Evolutionary conservation across 139 green algal genomes (phyloP), one percentile per base, ranked within the genome.

Genomic region (Ettlia oleoabundans): DNA sequence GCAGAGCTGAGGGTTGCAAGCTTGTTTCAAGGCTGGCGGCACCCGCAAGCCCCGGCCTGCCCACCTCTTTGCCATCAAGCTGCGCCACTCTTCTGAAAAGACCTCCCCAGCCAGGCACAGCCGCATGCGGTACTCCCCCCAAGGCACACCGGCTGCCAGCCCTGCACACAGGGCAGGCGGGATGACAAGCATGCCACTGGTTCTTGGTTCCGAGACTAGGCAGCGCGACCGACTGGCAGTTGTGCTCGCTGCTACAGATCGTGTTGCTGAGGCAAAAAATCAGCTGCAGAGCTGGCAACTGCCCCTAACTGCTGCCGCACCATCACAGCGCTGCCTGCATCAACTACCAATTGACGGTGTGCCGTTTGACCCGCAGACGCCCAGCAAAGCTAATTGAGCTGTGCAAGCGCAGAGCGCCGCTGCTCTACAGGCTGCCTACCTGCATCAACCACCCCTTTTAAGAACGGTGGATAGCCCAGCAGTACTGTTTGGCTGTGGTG

Each of bases 41-140:
- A 10, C 47, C 47, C 13, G 47, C 47, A 58, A 24, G 47, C 47
- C 10, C 47, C n/a, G n/a, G 47, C 47, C 47, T 10, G 47, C 72
- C 18, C 72, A 79, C 72, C 51, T 55, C 32, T 47, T 10, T 19
- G 33, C 51, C 72, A 79, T 79, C 7, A 80, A 66, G 41, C n/a
- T 62, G 33, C 79, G 65, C 79, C 79, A 84, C 65, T 84, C 79
- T 55, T 84, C 79, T n/a, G 28, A 53, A 35, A 84, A 84, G 18
- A 84, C 79, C 69, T 84, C 79, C 7, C 79, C 79, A 26, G 79
- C 79, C 37, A 84, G 69, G 19, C 76, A 33, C 66, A 84, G 26
- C 43, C 76, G 65, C 61, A 84, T 18, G 3, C 26, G 30, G 43
- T 63, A 69, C 1, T 63, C 35, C 21, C 24, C 41, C 81, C 81